phyloP scores from a whole-genome alignment of 805 yeast genomes.

The Teunomyces panamensis region DNA sequence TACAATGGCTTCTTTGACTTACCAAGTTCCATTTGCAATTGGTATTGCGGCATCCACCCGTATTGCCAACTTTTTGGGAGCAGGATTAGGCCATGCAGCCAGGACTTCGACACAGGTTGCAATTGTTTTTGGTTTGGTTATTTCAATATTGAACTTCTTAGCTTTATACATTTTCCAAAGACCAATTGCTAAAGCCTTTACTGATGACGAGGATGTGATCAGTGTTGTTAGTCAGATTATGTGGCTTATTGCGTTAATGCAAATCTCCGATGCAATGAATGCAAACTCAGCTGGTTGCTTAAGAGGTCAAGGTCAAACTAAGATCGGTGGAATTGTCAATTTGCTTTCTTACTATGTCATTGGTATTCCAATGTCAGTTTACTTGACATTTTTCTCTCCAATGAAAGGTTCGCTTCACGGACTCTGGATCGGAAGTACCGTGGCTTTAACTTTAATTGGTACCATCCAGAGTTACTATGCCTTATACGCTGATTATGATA shows the following conservation, averaged over 20 bases:
- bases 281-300: slow-evolving; percentile 74
- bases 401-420: slow-evolving; percentile 53
- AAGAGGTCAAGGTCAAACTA: slow-evolving; percentile 75
- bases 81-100: slow-evolving; percentile 37
- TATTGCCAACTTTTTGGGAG: slow-evolving; percentile 56
- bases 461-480: slow-evolving; percentile 40
- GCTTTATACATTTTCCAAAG: slow-evolving; percentile 29
- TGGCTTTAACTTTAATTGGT: slow-evolving; percentile 51
- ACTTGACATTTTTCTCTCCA: slow-evolving; percentile 48
- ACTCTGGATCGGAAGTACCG: slow-evolving; percentile 54
- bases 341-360: slow-evolving; percentile 56
- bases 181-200: slow-evolving; percentile 46
- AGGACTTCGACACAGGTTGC: slow-evolving; percentile 36
- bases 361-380: slow-evolving; percentile 60
- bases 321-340: slow-evolving; percentile 58
- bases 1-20: slow-evolving; percentile 42
- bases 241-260: slow-evolving; percentile 66
- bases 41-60: slow-evolving; percentile 59
- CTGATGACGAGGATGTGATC: slow-evolving; percentile 58
- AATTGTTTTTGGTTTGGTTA: slow-evolving; percentile 32
- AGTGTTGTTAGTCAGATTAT: slow-evolving; percentile 48
- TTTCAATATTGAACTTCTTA: slow-evolving; percentile 32
- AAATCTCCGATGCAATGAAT: slow-evolving; percentile 64
- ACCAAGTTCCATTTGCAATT: slow-evolving; percentile 57
- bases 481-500: slow-evolving; percentile 34